Base-by-base conservation (phyloP, 1,139 yeast species). In the Geotrichum candidum region DNA sequence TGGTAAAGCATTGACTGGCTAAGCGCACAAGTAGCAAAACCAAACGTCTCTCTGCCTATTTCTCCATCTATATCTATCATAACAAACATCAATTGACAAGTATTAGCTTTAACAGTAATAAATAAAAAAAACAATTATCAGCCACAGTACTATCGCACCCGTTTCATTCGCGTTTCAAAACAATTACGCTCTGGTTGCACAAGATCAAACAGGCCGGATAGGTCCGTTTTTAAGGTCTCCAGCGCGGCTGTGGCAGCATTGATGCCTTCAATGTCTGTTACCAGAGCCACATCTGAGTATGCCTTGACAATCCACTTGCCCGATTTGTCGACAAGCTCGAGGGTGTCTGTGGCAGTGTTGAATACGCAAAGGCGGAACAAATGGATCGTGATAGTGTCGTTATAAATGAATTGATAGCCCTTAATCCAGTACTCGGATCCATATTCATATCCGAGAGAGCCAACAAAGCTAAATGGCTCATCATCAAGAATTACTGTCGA, bases 191-290 rank as follows among this genome's bases (percentile, higher is more conserved):
- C 96, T 1, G 96, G 96, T 51, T 88, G 82, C 51, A 79, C 83
- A 59, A 91, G 77, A 58, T 84, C 83, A 22, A 91, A 80, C 61
- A 90, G 77, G 15, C 90, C 91, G 62, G 80, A 77, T 64, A 91
- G 76, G 61, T 85, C 88, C 23, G 79, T 83, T 72, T 88, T 90
- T 53, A 90, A 74, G 58, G 76, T 78, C 57, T 84, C 77, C 63
- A 91, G 75, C 60, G 86, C 86, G 64, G 83, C 82, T 2, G 86
- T 84, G 0, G 91, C 91, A 60, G 80, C 81, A 63, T 83, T 84
- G 15, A 88, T 83, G 61, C 82, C 81, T 53, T 89, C 95, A 55
- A 91, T 80, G 72, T 90, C 96, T 1, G 95, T 88, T 18, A 89
- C 78, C 63, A 83, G 83, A 23, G 85, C 84, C 7, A 90, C 86